These are phyloP conservation scores for Scedosporium apiospermum DNA, from an alignment of 2,329 filamentous ascomycete species.

Conservation along the genomic window DNA sequence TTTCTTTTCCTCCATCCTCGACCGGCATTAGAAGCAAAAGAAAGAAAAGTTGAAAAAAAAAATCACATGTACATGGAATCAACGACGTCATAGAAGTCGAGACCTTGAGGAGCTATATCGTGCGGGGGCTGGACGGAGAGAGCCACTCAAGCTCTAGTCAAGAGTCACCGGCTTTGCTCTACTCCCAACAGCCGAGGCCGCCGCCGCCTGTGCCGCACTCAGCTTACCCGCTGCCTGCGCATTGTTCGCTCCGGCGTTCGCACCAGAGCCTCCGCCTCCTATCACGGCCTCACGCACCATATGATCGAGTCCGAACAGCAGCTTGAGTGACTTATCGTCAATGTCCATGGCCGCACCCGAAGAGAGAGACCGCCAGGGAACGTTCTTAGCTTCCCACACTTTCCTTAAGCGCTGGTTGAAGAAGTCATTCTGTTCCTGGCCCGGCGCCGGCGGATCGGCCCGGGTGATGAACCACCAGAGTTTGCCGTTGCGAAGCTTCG, in stretches of 20 bases:
- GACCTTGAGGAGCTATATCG: too few relatives aligned
- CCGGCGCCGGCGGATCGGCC: constrained; percentile 8
- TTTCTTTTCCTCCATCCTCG: neutral
- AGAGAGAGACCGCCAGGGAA: constrained; percentile 19
- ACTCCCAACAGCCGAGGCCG: neutral
- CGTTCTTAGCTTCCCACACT: constrained; percentile 17
- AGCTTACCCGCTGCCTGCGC: neutral
- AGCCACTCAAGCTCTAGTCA: neutral
- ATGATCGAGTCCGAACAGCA: constrained; percentile 10
- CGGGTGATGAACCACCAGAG: constrained; percentile 43
- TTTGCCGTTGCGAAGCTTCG: constrained; percentile 30
- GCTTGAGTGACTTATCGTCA: constrained; percentile 6
- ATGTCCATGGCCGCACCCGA: constrained; percentile 9
- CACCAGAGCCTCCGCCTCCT: neutral
- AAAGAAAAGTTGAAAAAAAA: neutral
- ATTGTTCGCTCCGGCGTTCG: neutral
- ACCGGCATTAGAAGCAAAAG: neutral
- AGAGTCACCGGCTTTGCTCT: constrained; percentile 1
- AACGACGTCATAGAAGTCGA: neutral
- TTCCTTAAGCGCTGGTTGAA: constrained; percentile 11
- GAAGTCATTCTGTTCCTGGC: neutral
- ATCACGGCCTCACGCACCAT: constrained; percentile 6
- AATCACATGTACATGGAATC: neutral
- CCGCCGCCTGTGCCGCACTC: neutral
- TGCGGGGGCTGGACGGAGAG: neutral